Evolutionary conservation across 1,284 basidiomycete species (phyloP), one percentile per base, ranked within the genome.

Genomic region (Cerrena zonata): DNA sequence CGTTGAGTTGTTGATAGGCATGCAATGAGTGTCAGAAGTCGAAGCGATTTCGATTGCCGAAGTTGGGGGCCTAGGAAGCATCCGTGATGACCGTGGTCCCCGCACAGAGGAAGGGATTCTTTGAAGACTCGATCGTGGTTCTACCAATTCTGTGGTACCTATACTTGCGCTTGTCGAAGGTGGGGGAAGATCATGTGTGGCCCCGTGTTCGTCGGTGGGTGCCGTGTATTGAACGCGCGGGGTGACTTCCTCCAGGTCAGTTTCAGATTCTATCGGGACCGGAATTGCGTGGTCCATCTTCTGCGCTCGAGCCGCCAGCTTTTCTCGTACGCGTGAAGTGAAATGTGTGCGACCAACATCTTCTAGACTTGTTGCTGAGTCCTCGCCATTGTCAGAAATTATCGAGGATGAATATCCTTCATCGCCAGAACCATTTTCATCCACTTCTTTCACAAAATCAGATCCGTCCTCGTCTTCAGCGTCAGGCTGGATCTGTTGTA

Each of bases 311-410:
- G 48, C 50, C 22, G 54, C 47, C 24, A 67, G 56, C 56, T 72
- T 74, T 47, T 71, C 65, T 48, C 69, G 70, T n/a, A 70, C 65
- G 44, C 69, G 70, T 42, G 60, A 54, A 34, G 68, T 60, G 57
- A 77, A 74, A 7, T 68, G 65, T 21, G 66, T 63, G 7, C 63
- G 61, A 45, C 65, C 64, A 53, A 41, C 55, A 62, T 60, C 47
- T 60, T 57, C 60, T 62, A 57, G 43, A 54, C 55, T 21, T 52
- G 50, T 37, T 56, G 25, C 36, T 42, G 10, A 7, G 10, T 41
- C 21, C 18, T 27, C 7, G 22, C 44, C 18, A 15, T 18, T 22
- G 22, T 27, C 18, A 7, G 27, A 18, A 38, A 11, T 10, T 15
- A 10, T 10, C 7, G 36, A 47, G 3, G 34, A 39, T 5, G 13